Evolutionary conservation across 306 rosid species (phyloP).

Genomic region (Rubus parviflorus): DNA sequence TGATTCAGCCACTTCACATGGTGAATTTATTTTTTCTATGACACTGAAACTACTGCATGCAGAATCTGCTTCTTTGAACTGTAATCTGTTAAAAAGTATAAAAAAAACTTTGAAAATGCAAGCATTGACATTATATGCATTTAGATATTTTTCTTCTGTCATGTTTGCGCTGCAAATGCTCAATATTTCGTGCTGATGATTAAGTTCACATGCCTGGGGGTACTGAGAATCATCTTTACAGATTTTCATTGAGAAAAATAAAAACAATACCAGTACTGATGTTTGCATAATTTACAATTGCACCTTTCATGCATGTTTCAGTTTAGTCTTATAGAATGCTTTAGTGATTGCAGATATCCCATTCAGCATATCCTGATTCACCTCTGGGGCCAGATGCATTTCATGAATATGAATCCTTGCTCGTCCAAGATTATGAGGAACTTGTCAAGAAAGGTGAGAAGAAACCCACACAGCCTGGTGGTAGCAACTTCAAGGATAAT

Average conservation of each 20-base stretch:
- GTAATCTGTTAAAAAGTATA: background rate
- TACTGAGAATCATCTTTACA: background rate
- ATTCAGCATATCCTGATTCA: slow-evolving; percentile 78
- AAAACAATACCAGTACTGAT: background rate
- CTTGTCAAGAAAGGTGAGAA: slow-evolving; percentile 54
- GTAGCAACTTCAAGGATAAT: slow-evolving; percentile 39
- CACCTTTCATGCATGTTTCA: background rate
- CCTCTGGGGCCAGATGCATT: slow-evolving; percentile 96
- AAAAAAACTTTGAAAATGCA: background rate
- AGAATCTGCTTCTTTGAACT: background rate
- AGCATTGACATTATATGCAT: background rate
- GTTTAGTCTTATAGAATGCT: slow-evolving; percentile 21
- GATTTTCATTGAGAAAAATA: background rate
- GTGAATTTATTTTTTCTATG: background rate
- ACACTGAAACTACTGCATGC: background rate
- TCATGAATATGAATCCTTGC: slow-evolving; percentile 84
- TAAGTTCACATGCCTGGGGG: background rate
- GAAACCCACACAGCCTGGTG: slow-evolving; percentile 29
- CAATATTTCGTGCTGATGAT: background rate
- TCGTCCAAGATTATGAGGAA: slow-evolving; percentile 90
- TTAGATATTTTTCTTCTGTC: background rate
- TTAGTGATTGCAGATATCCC: slow-evolving; percentile 61
- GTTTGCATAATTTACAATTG: background rate
- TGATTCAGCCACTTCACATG: background rate
- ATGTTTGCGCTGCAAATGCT: background rate